Evolutionary conservation across 106 monocot species (phyloP).

Genomic region (Narthecium ossifragum): DNA sequence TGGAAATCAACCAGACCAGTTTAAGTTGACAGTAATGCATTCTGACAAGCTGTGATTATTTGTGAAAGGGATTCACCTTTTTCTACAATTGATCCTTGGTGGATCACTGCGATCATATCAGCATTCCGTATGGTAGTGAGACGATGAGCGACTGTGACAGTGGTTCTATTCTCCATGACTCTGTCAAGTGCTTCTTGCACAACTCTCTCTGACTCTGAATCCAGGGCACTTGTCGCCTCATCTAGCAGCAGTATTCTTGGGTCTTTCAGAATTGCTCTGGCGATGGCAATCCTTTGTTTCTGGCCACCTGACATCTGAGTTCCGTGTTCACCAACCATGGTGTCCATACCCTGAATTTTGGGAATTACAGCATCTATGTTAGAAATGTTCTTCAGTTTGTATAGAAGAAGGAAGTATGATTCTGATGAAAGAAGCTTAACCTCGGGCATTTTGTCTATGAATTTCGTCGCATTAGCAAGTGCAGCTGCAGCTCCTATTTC

Average conservation of each 20-base stretch:
- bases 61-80: conserved; percentile 30
- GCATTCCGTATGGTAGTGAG: conserved; percentile 68
- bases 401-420: too few species aligned
- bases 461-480: conserved; percentile 79
- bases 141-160: conserved; percentile 78
- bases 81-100: conserved; percentile 55
- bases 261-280: background rate
- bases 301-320: conserved; percentile 19
- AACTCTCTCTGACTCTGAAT: conserved; percentile 69
- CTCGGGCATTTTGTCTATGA: conserved; percentile 71
- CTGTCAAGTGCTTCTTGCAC: conserved; percentile 72
- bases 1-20: too few species aligned
- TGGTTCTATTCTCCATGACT: conserved; percentile 69
- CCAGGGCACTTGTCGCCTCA: conserved; percentile 61
- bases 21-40: too few species aligned
- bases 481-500: conserved; percentile 51
- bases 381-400: too few species aligned
- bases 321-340: conserved; percentile 81
- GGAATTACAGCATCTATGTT: too few species aligned
- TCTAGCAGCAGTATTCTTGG: background rate
- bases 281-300: background rate
- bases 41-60: background rate
- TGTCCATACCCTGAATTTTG: conserved; percentile 66
- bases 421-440: too few species aligned
- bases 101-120: conserved; percentile 61